Evolutionary conservation across 148 eudicot genomes (phyloP).

Genomic region (Tetragonia tetragonoides): DNA sequence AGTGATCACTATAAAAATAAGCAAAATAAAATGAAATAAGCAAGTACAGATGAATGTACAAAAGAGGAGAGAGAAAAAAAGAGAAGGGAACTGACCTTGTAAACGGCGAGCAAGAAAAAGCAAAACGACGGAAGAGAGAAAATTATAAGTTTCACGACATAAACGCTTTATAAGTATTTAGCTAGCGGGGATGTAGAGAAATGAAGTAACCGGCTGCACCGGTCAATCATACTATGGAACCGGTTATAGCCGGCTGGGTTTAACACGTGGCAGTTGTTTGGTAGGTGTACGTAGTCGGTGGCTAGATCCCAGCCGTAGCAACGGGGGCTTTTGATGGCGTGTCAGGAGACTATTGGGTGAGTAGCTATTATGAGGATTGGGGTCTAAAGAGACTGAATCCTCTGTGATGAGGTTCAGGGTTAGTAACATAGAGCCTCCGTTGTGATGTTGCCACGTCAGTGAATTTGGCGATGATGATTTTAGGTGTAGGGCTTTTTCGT

Average conservation of each 20-base stretch:
- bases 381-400: background rate
- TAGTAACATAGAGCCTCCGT: background rate
- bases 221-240: constrained; percentile 33
- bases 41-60: constrained; percentile 8
- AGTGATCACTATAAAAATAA: constrained; percentile 15
- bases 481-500: too few species aligned
- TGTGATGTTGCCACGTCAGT: background rate
- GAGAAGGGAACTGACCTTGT: constrained; percentile 15
- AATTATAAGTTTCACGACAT: background rate
- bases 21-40: background rate
- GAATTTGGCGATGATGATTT: background rate
- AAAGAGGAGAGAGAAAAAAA: background rate
- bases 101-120: constrained; percentile 27
- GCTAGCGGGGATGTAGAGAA: constrained; percentile 34
- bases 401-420: constrained; percentile 8
- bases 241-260: constrained; percentile 32
- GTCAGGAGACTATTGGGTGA: constrained; percentile 16
- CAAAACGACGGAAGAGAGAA: constrained; percentile 28
- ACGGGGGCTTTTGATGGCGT: constrained; percentile 19
- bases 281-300: constrained; percentile 35
- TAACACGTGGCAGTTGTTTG: constrained; percentile 36
- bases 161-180: constrained; percentile 24
- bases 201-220: constrained; percentile 41
- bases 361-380: background rate
- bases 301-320: constrained; percentile 23